phyloP scores from a whole-genome alignment of 2,329 filamentous ascomycete species.

The Bipolaris sorokiniana region DNA sequence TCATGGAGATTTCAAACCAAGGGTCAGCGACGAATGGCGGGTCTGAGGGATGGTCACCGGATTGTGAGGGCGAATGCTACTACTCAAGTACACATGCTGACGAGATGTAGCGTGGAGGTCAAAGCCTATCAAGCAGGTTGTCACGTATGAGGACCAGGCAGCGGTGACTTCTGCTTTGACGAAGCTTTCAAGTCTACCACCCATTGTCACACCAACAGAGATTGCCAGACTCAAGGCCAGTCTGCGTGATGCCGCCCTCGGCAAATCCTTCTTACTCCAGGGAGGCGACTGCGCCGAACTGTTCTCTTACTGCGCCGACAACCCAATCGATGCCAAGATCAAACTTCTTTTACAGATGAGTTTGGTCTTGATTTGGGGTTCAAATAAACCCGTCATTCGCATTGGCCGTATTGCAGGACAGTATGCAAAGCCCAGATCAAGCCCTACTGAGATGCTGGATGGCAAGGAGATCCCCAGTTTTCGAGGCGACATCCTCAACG shows the following conservation, averaged over 20 bases:
- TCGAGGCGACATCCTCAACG: constrained; percentile 94
- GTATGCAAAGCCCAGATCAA: constrained; percentile 94
- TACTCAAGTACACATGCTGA: constrained; percentile 14
- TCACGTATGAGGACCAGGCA: constrained; percentile 68
- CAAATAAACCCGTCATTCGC: constrained; percentile 81
- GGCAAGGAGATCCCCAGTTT: constrained; percentile 87
- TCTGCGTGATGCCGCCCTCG: constrained; percentile 83
- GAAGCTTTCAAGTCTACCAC: constrained; percentile 73
- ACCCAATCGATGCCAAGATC: constrained; percentile 92
- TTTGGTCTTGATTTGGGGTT: constrained; percentile 89
- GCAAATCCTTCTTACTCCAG: constrained; percentile 92
- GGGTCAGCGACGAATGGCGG: constrained; percentile 8
- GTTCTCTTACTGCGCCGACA: constrained; percentile 92
- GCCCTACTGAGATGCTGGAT: constrained; percentile 80
- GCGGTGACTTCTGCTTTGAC: constrained; percentile 65
- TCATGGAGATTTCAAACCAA: constrained; percentile 10
- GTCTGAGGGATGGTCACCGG: constrained; percentile 47
- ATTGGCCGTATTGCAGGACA: constrained; percentile 97
- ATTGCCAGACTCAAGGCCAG: constrained; percentile 80
- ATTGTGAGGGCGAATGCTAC: constrained; percentile 37
- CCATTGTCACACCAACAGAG: constrained; percentile 79
- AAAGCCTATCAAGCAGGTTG: constrained; percentile 79
- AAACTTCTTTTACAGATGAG: constrained; percentile 98
- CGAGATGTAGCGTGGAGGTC: constrained; percentile 68
- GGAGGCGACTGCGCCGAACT: constrained; percentile 97